Evolutionary conservation across 306 rosid genomes (phyloP).

Genomic region (Castanopsis chinensis): DNA sequence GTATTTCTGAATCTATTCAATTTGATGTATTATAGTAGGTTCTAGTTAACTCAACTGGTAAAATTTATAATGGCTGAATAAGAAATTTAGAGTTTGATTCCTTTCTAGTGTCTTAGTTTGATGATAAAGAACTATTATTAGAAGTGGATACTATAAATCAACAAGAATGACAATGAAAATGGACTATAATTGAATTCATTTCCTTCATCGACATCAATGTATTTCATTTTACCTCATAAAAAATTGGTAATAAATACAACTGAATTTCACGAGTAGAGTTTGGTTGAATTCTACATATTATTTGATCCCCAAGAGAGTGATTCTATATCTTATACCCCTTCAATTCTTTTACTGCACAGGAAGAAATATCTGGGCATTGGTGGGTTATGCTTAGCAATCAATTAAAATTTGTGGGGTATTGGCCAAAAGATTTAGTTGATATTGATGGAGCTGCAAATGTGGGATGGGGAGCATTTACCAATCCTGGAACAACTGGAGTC

Average conservation of each 20-base stretch:
- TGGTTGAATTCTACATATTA: too few relatives aligned
- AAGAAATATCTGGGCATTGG: slow-evolving; percentile 7
- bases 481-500: neutral
- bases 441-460: slow-evolving; percentile 3
- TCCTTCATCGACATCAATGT: too few relatives aligned
- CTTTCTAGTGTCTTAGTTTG: rapidly evolving
- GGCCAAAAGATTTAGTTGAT: slow-evolving; percentile 22
- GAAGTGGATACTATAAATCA: rapidly evolving
- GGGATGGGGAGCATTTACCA: slow-evolving; percentile 23
- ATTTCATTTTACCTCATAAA: neutral
- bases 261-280: too few relatives aligned
- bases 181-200: too few relatives aligned
- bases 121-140: too few relatives aligned
- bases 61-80: too few relatives aligned
- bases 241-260: neutral
- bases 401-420: slow-evolving; percentile 4
- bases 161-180: too few relatives aligned
- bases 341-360: neutral
- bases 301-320: too few relatives aligned
- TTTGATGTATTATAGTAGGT: too few relatives aligned
- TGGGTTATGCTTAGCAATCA: slow-evolving; percentile 3
- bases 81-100: rapidly evolving
- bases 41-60: too few relatives aligned
- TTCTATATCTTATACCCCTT: too few relatives aligned
- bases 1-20: too few relatives aligned